phyloP scores from a whole-genome alignment of 140 eudicot species.

The Cichorium intybus region DNA sequence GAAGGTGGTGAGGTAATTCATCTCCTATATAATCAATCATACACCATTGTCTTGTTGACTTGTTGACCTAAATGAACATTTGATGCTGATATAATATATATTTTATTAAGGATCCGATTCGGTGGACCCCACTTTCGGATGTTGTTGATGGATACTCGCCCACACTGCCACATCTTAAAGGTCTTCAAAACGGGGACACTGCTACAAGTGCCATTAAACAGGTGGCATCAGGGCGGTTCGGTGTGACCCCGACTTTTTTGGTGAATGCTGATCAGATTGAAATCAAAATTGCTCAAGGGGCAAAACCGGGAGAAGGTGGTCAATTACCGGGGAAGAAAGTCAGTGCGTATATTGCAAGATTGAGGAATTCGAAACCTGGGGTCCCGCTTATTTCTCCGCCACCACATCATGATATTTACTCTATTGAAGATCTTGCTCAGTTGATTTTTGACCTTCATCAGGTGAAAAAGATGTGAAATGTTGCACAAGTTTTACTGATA shows the following conservation, averaged over 20 bases:
- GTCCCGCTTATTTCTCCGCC: conserved; percentile 99
- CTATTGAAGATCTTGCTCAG: conserved; percentile 99
- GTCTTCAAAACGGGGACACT: conserved; percentile 98
- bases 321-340: conserved; percentile 99
- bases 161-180: conserved; percentile 96
- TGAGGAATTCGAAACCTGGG: conserved; percentile 98
- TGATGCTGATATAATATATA: not conserved
- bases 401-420: conserved; percentile 98
- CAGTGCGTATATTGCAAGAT: conserved; percentile 96
- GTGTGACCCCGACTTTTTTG: conserved; percentile 98
- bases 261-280: conserved; percentile 97
- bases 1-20: conserved; percentile 97
- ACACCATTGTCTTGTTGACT: not conserved
- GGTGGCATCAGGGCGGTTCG: conserved; percentile 99
- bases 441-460: conserved; percentile 97
- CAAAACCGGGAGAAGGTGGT: conserved; percentile 99
- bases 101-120: conserved; percentile 78
- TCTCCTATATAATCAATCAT: not conserved
- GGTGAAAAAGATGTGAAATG: conserved; percentile 35
- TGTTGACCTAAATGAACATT: not conserved
- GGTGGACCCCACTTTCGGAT: conserved; percentile 98
- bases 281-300: conserved; percentile 99
- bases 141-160: conserved; percentile 99
- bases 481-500: not conserved
- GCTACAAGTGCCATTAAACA: conserved; percentile 99